Base-by-base conservation (phyloP, 1,284 basidiomycete genomes). In the Mrakiaceae sp. region DNA sequence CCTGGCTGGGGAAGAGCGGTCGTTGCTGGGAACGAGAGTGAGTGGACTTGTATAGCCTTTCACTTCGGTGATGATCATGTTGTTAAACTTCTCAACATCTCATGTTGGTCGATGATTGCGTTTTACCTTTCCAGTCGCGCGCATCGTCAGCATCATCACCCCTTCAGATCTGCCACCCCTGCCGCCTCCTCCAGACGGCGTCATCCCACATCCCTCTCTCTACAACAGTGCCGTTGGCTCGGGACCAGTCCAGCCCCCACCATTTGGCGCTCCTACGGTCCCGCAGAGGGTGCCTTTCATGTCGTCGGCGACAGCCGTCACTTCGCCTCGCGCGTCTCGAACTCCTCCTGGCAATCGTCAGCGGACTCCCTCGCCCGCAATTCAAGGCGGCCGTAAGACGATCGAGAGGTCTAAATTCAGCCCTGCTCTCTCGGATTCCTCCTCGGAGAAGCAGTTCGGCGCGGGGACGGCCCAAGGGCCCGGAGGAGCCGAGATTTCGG, bases 21-120 rank as follows among this genome's bases (percentile, higher is more conserved):
- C 7, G 62, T 63, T 11, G 62, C 55, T 9, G 62, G 62, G 5
- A 63, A 63, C 48, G 62, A 63, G 39, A 46, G 62, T 63, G 40
- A 57, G 62, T 63, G 27, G 27, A 27, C 27, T 27, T 27, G 27
- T 27, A 27, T 27, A 27, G 27, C 27, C 1, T 27, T 27, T 27
- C 27, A 27, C 27, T 27, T 27, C 27, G 27, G 27, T 27, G 27
- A 27, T 52, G 9, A 14, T 46, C n/a, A 14, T 6, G n/a, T 6
- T 39, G 11, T 42, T 11, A 0, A 12, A n/a, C n/a, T 12, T 52
- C 16, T 52, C 6, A 9, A 10, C 60, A 14, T 40, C n/a, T 27
- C 42, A 27, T 2, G 27, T 27, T 27, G 27, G 27, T 27, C 27
- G 27, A 27, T 27, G 27, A 27, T 27, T 27, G 27, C 27, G 27